Percentiles rank a stretch among this genome's conserved stretches.
phyloP scores from a whole-genome alignment of 805 yeast species.

The Saccharomycopsis oosterbeekiorum region DNA sequence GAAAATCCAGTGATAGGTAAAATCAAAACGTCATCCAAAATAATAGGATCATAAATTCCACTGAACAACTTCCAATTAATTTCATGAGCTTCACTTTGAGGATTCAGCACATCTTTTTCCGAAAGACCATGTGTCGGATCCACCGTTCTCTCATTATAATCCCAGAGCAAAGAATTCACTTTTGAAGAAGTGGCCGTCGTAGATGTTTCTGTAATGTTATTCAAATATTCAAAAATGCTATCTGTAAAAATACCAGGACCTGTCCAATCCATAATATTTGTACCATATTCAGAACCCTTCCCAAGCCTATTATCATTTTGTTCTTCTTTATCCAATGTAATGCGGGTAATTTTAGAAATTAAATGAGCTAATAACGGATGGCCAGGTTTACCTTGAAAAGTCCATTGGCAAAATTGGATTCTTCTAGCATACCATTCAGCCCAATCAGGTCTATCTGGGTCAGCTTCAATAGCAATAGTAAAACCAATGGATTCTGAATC shows the following conservation, averaged over 20 bases:
- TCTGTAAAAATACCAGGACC: constrained; percentile 97
- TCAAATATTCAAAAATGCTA: constrained; percentile 66
- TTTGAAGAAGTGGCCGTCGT: constrained; percentile 17
- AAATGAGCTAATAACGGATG: constrained; percentile 83
- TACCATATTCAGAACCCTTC: constrained; percentile 55
- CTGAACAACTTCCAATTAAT: constrained; percentile 61
- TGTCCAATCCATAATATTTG: constrained; percentile 86
- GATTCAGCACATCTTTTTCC: constrained; percentile 6
- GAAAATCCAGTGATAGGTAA: constrained; percentile 63
- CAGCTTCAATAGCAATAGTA: constrained; percentile 90
- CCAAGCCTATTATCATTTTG: constrained; percentile 38
- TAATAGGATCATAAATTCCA: constrained; percentile 42
- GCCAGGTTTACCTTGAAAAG: constrained; percentile 79
- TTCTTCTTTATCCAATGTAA: constrained; percentile 47
- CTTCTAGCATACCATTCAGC: constrained; percentile 84
- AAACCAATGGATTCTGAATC: constrained; percentile 51
- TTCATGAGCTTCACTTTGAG: constrained; percentile 21
- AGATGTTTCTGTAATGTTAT: constrained; percentile 37
- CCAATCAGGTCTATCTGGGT: constrained; percentile 96
- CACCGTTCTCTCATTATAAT: not conserved
- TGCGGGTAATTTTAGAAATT: constrained; percentile 67
- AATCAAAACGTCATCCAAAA: constrained; percentile 58
- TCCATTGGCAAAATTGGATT: constrained; percentile 96
- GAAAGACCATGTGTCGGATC: constrained; percentile 5
- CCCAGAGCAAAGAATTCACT: not conserved